Evolutionary conservation across 805 yeast genomes (phyloP).

Genomic region (Yarrowia phangngaensis): DNA sequence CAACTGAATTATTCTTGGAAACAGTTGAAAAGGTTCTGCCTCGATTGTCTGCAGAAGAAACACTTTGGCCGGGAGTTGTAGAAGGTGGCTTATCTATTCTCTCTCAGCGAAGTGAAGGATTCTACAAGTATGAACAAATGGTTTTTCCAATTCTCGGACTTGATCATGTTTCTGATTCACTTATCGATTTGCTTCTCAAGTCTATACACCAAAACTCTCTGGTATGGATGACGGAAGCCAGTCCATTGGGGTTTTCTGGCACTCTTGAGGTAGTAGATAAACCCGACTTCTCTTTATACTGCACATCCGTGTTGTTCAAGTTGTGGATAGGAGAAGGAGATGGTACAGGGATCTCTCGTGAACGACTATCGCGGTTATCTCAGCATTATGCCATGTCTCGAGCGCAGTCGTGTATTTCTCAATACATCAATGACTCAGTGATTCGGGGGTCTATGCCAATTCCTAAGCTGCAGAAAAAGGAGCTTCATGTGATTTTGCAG

Average conservation of each 20-base stretch:
- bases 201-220: conserved; percentile 16
- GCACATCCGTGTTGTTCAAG: conserved; percentile 5
- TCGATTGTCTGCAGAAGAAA: conserved; percentile 12
- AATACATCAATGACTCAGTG: conserved; percentile 8
- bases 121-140: conserved; percentile 14
- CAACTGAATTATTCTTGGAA: conserved; percentile 10
- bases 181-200: conserved; percentile 10
- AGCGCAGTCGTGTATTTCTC: conserved; percentile 12
- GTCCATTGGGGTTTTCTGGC: conserved; percentile 18
- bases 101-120: conserved; percentile 14
- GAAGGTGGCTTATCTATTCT: conserved; percentile 17
- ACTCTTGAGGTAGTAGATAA: conserved; percentile 5
- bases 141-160: conserved; percentile 15
- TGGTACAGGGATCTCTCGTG: conserved; percentile 11
- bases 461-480: conserved; percentile 15
- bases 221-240: conserved; percentile 16
- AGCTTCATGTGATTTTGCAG: conserved; percentile 8
- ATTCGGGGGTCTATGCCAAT: conserved; percentile 26
- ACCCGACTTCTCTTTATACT: conserved; percentile 20
- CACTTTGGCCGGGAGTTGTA: conserved; percentile 12
- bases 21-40: conserved; percentile 21
- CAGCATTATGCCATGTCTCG: conserved; percentile 14
- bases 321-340: conserved; percentile 19
- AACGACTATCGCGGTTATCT: background rate
- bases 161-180: conserved; percentile 6